Percentiles rank a stretch among this genome's conserved stretches.
Conservation (phyloP, 257 asterid species). For the Echium plantagineum region DNA sequence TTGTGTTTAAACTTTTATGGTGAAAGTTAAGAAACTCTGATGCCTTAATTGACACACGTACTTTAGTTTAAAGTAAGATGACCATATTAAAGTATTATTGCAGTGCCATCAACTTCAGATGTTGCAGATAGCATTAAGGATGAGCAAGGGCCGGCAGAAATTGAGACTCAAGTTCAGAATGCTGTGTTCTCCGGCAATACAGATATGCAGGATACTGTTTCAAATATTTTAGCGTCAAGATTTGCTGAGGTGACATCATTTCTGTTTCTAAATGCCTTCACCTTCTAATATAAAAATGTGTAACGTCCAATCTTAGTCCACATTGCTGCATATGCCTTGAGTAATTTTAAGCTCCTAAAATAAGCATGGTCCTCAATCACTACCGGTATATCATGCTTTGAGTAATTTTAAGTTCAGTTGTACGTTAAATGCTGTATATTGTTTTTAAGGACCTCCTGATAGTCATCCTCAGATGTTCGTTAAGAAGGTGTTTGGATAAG, state of each 20-base stretch:
- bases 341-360: too few relatives aligned
- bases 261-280: too few relatives aligned
- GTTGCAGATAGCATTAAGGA: conserved; percentile 15
- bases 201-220: conserved; percentile 42
- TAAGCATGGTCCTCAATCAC: background rate
- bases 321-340: too few relatives aligned
- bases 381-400: background rate
- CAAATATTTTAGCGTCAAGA: conserved; percentile 39
- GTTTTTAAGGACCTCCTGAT: background rate
- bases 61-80: too few relatives aligned
- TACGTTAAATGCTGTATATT: background rate
- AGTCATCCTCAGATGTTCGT: too few relatives aligned
- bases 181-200: conserved; percentile 24
- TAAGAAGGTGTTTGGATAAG: background rate
- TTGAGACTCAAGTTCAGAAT: conserved; percentile 12
- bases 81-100: conserved; percentile 5
- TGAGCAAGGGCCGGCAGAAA: conserved; percentile 19
- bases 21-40: too few relatives aligned
- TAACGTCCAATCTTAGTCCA: too few relatives aligned
- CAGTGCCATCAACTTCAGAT: conserved; percentile 57
- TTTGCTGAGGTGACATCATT: conserved; percentile 47
- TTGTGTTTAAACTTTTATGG: too few relatives aligned
- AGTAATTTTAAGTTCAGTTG: background rate
- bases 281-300: too few relatives aligned
- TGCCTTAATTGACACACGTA: too few relatives aligned